These are phyloP conservation scores for Apodospora peruviana DNA, from an alignment of 495 filamentous ascomycete genomes.

Conservation along the genomic window DNA sequence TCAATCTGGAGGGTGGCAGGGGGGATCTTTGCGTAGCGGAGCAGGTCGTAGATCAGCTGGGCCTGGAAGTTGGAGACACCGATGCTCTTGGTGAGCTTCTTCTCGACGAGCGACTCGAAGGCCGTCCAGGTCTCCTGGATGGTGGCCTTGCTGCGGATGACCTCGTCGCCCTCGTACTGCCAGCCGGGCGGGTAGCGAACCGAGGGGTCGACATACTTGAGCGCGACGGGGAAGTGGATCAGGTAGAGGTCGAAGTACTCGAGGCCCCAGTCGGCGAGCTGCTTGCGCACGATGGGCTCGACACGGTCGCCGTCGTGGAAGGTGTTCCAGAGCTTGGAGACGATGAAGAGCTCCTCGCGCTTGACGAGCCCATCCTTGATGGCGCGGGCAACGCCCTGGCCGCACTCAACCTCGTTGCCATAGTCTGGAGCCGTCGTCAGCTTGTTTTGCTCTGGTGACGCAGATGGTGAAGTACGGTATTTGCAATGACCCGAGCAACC, in stretches of 20 bases:
- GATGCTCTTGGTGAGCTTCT: constrained; percentile 68
- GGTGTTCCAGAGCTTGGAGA: constrained; percentile 89
- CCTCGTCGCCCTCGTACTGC: constrained; percentile 53
- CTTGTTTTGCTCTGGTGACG: too few relatives aligned
- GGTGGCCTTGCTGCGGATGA: constrained; percentile 58
- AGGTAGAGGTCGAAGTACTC: constrained; percentile 85
- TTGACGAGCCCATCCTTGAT: constrained; percentile 82
- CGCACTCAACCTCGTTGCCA: constrained; percentile 80
- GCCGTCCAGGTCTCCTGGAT: constrained; percentile 88
- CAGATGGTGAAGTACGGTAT: constrained; percentile 4
- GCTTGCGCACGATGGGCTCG: constrained; percentile 65
- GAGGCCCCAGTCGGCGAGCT: constrained; percentile 72
- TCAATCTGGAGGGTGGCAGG: constrained; percentile 89
- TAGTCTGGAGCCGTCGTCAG: constrained; percentile 78
- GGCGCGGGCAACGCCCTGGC: constrained; percentile 78
- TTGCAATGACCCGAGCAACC: constrained; percentile 8
- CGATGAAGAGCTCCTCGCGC: constrained; percentile 84
- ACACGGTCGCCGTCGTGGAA: constrained; percentile 74
- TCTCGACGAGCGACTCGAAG: constrained; percentile 71
- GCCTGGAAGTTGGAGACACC: constrained; percentile 88
- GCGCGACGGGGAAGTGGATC: constrained; percentile 75
- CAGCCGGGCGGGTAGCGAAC: constrained; percentile 80
- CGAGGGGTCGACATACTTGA: constrained; percentile 72
- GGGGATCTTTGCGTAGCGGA: constrained; percentile 73
- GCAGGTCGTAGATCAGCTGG: constrained; percentile 74